Evolutionary conservation across 2,329 filamentous ascomycete genomes (phyloP).

Genomic region (Teratosphaeria gauchensis): DNA sequence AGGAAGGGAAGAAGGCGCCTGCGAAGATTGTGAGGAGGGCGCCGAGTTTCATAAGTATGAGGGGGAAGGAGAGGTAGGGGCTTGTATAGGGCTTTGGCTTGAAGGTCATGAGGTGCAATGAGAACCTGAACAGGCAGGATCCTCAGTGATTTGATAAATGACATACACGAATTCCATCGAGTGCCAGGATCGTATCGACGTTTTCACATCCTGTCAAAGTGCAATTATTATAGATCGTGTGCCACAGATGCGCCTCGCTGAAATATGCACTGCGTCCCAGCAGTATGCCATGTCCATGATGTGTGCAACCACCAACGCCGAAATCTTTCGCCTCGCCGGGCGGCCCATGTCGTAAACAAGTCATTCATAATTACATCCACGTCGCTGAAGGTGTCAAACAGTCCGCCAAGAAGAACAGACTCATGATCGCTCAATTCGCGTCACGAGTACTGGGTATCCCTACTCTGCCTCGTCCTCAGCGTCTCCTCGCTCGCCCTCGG

Average conservation of each 20-base stretch:
- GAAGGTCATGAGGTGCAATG: too few species aligned
- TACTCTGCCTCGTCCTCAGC: slow-evolving; percentile 17
- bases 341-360: not conserved
- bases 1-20: not conserved
- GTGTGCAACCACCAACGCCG: not conserved
- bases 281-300: too few species aligned
- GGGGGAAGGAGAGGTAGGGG: not conserved
- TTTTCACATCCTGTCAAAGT: too few species aligned
- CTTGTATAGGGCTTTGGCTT: not conserved
- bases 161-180: too few species aligned
- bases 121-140: too few species aligned
- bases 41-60: not conserved
- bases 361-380: not conserved
- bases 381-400: not conserved
- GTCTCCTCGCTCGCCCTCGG: slow-evolving; percentile 32
- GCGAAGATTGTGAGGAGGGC: not conserved
- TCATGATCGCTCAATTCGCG: too few species aligned
- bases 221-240: too few species aligned
- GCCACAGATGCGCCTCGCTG: too few species aligned
- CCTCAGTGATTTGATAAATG: too few species aligned
- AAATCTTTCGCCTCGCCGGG: not conserved
- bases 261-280: too few species aligned
- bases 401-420: not conserved
- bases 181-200: too few species aligned
- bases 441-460: slow-evolving; percentile 1